These are phyloP conservation scores for Collybia sordida DNA, from an alignment of 768 basidiomycete species.

Conservation along the genomic window DNA sequence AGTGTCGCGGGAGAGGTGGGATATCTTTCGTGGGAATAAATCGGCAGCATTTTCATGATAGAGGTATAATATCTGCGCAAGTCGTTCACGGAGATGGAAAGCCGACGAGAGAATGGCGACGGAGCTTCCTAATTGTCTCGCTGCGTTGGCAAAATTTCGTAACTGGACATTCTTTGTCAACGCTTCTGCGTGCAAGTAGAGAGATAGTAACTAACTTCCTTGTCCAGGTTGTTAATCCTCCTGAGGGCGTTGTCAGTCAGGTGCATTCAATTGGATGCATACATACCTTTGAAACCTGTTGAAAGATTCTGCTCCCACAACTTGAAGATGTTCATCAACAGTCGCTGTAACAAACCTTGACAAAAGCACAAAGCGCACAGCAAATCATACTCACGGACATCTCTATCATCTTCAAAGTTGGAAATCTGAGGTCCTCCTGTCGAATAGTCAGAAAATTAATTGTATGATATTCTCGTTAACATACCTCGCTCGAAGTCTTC, in stretches of 20 bases:
- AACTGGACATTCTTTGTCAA: constrained; percentile 38
- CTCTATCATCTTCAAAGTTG: constrained; percentile 62
- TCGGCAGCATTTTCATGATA: constrained; percentile 77
- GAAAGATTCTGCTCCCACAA: constrained; percentile 64
- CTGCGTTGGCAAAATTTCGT: constrained; percentile 74
- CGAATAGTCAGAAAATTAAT: too few relatives aligned
- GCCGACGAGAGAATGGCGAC: constrained; percentile 76
- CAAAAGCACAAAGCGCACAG: background rate
- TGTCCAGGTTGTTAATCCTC: constrained; percentile 61
- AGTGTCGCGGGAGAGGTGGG: constrained; percentile 39
- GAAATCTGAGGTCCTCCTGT: constrained; percentile 39
- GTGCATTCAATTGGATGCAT: constrained; percentile 3
- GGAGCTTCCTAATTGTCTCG: constrained; percentile 74
- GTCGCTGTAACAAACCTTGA: constrained; percentile 37
- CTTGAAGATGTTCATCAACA: constrained; percentile 71
- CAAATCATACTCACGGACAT: constrained; percentile 54
- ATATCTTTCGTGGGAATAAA: constrained; percentile 69
- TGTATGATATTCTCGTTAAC: constrained; percentile 4
- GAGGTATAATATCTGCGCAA: constrained; percentile 67
- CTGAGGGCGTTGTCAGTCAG: constrained; percentile 27
- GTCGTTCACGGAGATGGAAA: constrained; percentile 66
- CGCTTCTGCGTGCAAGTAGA: constrained; percentile 3
- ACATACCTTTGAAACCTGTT: constrained; percentile 59
- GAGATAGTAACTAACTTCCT: constrained; percentile 43
- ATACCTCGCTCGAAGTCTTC: constrained; percentile 30